These are phyloP conservation scores for Trichoderma lentiforme DNA, from an alignment of 2,329 filamentous ascomycete genomes.

Conservation along the genomic window DNA sequence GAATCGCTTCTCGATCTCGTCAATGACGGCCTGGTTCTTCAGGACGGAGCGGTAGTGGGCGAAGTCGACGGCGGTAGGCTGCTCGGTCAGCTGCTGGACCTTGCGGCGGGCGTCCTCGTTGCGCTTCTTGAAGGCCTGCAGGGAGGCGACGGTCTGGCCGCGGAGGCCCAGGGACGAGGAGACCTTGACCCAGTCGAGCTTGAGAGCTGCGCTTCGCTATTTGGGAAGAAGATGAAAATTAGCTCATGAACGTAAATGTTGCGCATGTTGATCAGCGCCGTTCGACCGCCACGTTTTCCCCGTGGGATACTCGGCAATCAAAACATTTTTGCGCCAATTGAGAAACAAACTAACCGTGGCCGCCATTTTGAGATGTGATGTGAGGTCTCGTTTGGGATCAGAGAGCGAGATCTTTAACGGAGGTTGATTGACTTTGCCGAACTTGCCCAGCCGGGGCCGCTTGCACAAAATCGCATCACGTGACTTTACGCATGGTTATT, in stretches of 20 bases:
- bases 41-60: slow-evolving; percentile 83
- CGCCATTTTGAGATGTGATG: slow-evolving; percentile 58
- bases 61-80: slow-evolving; percentile 87
- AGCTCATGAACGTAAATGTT: slow-evolving; percentile 43
- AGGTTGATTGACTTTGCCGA: slow-evolving; percentile 46
- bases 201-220: slow-evolving; percentile 96
- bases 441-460: slow-evolving; percentile 34
- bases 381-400: slow-evolving; percentile 43
- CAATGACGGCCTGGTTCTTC: slow-evolving; percentile 93
- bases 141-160: slow-evolving; percentile 86
- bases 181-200: slow-evolving; percentile 98
- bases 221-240: slow-evolving; percentile 44
- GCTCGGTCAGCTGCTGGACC: slow-evolving; percentile 78
- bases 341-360: slow-evolving; percentile 59
- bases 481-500: slow-evolving; percentile 24
- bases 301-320: neutral
- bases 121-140: slow-evolving; percentile 98
- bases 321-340: slow-evolving; percentile 26
- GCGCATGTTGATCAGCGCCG: slow-evolving; percentile 14
- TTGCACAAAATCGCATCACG: slow-evolving; percentile 30
- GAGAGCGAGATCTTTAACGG: slow-evolving; percentile 48
- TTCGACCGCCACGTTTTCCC: neutral
- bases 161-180: slow-evolving; percentile 91
- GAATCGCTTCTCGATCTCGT: slow-evolving; percentile 98
- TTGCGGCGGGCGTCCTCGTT: slow-evolving; percentile 98